Conservation (phyloP, 257 asterid species). For the Solanum chilense region DNA sequence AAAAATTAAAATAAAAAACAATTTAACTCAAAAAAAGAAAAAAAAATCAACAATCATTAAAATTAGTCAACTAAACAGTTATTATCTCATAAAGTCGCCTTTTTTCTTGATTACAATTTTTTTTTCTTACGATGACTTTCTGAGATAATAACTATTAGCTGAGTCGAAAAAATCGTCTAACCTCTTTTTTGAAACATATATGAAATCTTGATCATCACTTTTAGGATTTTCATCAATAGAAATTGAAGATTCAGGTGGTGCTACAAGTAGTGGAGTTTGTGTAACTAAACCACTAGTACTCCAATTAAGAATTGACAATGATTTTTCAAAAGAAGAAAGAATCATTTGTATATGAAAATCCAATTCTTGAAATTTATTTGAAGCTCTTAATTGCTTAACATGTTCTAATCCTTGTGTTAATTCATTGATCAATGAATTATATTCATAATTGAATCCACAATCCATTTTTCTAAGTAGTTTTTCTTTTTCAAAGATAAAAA, state of each 20-base stretch:
- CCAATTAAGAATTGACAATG: constrained; percentile 57
- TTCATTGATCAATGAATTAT: constrained; percentile 42
- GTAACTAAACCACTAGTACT: constrained; percentile 10
- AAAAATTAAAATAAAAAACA: constrained; percentile 4
- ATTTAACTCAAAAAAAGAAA: neutral
- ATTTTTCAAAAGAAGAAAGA: constrained; percentile 62
- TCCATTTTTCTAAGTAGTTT: constrained; percentile 21
- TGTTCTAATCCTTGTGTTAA: constrained; percentile 69
- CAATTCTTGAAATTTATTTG: constrained; percentile 11
- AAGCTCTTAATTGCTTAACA: constrained; percentile 54
- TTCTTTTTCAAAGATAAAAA: neutral
- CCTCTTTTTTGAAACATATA: constrained; percentile 56
- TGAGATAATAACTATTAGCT: neutral
- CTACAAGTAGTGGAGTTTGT: constrained; percentile 9
- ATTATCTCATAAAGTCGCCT: neutral
- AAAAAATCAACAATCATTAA: neutral
- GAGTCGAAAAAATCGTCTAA: neutral
- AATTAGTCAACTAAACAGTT: neutral
- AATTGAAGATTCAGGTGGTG: constrained; percentile 27
- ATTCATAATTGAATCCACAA: constrained; percentile 27
- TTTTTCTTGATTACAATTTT: neutral
- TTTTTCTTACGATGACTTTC: neutral
- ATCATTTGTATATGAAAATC: constrained; percentile 57
- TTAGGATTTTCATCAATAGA: constrained; percentile 51
- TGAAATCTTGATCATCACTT: constrained; percentile 23